phyloP scores from a whole-genome alignment of 2,329 filamentous ascomycete genomes.

The Apiospora saccharicola region DNA sequence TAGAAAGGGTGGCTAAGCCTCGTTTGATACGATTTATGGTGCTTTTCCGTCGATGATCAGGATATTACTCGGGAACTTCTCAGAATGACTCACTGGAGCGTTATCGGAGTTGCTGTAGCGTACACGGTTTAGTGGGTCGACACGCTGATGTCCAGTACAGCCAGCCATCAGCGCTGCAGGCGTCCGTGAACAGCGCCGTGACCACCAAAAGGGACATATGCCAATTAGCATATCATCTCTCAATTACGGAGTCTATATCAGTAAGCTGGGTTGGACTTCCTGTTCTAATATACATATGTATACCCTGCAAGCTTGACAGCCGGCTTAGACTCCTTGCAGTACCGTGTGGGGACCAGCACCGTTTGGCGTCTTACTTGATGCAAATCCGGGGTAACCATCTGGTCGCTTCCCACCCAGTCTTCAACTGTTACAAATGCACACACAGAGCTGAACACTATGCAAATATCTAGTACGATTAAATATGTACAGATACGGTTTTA shows the following conservation, averaged over 20 bases:
- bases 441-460: neutral
- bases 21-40: neutral
- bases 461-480: neutral
- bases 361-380: neutral
- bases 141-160: neutral
- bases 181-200: neutral
- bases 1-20: neutral
- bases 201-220: neutral
- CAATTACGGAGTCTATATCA: neutral
- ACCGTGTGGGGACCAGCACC: neutral
- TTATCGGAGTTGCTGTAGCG: neutral
- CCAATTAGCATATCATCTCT: neutral
- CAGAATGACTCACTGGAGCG: conserved; percentile 9
- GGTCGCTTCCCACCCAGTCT: neutral
- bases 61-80: neutral
- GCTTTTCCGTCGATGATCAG: neutral
- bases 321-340: neutral
- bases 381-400: neutral
- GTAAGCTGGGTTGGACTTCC: neutral
- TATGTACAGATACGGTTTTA: too few species aligned
- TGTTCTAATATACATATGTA: neutral
- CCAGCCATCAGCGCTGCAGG: neutral
- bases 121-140: neutral
- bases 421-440: neutral
- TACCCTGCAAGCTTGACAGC: neutral